Evolutionary conservation across 2,329 filamentous ascomycete species (phyloP), one percentile per base, ranked within the genome.

Genomic region (Trichoderma sp.): DNA sequence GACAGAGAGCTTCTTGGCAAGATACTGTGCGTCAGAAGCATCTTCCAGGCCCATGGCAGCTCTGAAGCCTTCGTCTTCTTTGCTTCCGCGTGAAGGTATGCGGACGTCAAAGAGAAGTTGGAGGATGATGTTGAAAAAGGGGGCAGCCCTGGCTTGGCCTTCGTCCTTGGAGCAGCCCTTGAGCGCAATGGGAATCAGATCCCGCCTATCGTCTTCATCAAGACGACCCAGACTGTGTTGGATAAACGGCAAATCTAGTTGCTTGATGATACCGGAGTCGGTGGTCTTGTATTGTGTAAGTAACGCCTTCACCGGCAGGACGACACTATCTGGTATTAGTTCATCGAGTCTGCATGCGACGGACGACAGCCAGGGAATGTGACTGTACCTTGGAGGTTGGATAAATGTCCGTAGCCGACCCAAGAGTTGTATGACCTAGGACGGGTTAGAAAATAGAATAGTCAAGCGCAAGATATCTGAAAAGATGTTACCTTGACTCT

Each of bases 181-280:
- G 1, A 79, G 66, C 5, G 76, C 76, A 41, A 74, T 82, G 1
- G 92, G 88, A n/a, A 97, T 77, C 5, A 97, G 79, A 12, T 88
- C 86, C 43, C 89, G 83, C 70, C 92, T 86, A 48, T 94, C 90
- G 61, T 82, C 72, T 14, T 79, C 75, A 39, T 80, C 76, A 24
- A 85, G 74, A 3, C 83, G 80, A 48, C 79, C 76, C 30, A 86
- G 72, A 48, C 94, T 95, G 74, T 96, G 92, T 72, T 96, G 91
- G 44, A 97, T 90, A 74, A 96, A 97, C 19, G 90, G 83, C 47
- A 98, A 80, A 77, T 98, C 93, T 71, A 97, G 90, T 74, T 96
- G 91, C 68, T 92, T 89, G 69, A 99, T 87, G 44, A 97, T 82
- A 1, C 88, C 81, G 14, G 88, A 89, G 45, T 87, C 82, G 44